Base-by-base conservation (phyloP, 371 early-diverging fungal species). In the Lichtheimia corymbifera region DNA sequence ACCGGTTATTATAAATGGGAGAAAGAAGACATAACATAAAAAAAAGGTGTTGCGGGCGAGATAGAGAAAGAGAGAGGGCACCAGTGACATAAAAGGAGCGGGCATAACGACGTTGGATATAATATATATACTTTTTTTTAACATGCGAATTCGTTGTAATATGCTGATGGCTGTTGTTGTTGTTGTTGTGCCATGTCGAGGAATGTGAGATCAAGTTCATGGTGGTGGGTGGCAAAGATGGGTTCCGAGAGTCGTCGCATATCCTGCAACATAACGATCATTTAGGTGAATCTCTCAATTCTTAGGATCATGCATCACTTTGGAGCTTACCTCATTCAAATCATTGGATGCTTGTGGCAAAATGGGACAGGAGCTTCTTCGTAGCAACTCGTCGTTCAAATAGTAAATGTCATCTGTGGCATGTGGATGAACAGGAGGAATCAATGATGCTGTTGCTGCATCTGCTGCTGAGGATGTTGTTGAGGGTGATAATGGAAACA, bases 211-310 rank as follows among this genome's bases (percentile, higher is more conserved):
- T 56, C 57, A 27, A 52, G 52, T 18, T 47, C 47, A 35, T 35
- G 35, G 9, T 47, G 18, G 55, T 20, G 14, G 25, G 40, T 56
- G 25, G 14, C 43, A 27, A 41, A 56, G 45, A 56, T 56, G 47
- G 57, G 57, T 20, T 56, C 57, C 1, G 57, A 56, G 6, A 56
- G 57, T 56, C 57, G 40, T 18, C 57, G 25, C 28, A 27, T 42
- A 44, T 40, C 57, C 57, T 56, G 24, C 20, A n/a, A n/a, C n/a
- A 28, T 41, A n/a, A 55, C 5, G n/a, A 22, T n/a, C 2, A 53
- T 24, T 5, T 13, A 17, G 40, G 28, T 42, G 4, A 25, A 27
- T 25, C 44, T 25, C 13, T 41, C 18, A 41, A 41, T 18, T 54
- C 40, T 22, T 0, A 27, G 5, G n/a, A 27, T 14, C n/a, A 25